Conservation (phyloP, 768 basidiomycete species). For the Filobasidium floriforme region DNA sequence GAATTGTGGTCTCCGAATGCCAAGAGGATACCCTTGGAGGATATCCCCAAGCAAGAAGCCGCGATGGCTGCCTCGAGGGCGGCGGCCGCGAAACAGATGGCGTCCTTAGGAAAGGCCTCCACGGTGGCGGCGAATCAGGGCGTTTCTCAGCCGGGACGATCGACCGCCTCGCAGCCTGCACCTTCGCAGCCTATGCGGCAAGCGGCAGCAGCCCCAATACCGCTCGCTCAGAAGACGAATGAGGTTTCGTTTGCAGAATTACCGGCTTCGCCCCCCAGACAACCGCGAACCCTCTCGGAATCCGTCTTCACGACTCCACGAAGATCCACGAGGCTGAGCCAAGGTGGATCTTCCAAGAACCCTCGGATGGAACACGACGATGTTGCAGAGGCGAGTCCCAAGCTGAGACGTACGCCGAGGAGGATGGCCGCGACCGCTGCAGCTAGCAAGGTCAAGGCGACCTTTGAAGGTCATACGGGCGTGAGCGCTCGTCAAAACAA, state of each 20-base stretch:
- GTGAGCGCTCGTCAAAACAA: constrained; percentile 10
- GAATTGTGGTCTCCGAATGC: constrained; percentile 20
- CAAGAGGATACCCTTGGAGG: constrained; percentile 9
- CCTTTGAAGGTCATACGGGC: constrained; percentile 3
- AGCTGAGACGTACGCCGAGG: constrained; percentile 13
- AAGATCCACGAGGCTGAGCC: constrained; percentile 21
- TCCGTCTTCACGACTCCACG: constrained; percentile 19
- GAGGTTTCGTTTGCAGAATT: not conserved
- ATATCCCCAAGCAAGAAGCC: constrained; percentile 7
- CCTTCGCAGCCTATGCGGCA: not conserved
- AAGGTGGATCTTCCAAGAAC: constrained; percentile 11
- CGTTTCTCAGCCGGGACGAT: not conserved
- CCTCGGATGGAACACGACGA: constrained; percentile 5
- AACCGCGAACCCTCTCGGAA: constrained; percentile 7
- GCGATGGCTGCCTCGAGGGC: not conserved
- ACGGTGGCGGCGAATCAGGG: not conserved
- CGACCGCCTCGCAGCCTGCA: not conserved
- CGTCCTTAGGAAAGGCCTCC: not conserved
- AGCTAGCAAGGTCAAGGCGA: constrained; percentile 4
- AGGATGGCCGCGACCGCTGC: constrained; percentile 4
- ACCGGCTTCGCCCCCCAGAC: constrained; percentile 1
- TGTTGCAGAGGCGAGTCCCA: constrained; percentile 12
- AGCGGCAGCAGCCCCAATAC: too few relatives aligned
- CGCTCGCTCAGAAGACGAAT: not conserved
- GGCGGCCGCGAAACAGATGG: constrained; percentile 7